Evolutionary conservation across 768 basidiomycete genomes (phyloP), one percentile per base, ranked within the genome.

Genomic region (Cystofilobasidium capitatum): DNA sequence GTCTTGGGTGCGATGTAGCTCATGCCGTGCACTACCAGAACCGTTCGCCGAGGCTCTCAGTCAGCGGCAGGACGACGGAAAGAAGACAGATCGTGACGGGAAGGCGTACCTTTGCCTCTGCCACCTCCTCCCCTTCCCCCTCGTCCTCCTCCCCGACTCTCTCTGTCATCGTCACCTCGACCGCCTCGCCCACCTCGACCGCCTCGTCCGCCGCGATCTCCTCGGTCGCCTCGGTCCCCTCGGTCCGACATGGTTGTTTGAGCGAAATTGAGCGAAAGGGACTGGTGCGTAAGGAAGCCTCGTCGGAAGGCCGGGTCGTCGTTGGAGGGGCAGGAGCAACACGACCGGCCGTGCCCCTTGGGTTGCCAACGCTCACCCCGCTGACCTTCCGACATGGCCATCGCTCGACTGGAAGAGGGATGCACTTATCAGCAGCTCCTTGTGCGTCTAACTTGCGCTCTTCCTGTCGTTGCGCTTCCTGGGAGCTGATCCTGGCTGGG

Each of bases 21-120:
- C 42, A 69, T 37, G 22, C 62, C 62, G 26, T 55, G 39, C 35
- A 66, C 44, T n/a, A n/a, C n/a, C n/a, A n/a, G n/a, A n/a, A n/a
- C n/a, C n/a, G n/a, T n/a, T n/a, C n/a, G n/a, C n/a, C n/a, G n/a
- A n/a, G n/a, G n/a, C n/a, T n/a, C n/a, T n/a, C n/a, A n/a, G n/a
- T n/a, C n/a, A n/a, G n/a, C n/a, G n/a, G n/a, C n/a, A n/a, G n/a
- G n/a, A n/a, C n/a, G n/a, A n/a, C n/a, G n/a, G n/a, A n/a, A n/a
- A n/a, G n/a, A n/a, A n/a, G n/a, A n/a, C n/a, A n/a, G n/a, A n/a
- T n/a, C n/a, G n/a, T n/a, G n/a, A n/a, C n/a, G n/a, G n/a, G n/a
- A n/a, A n/a, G n/a, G n/a, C n/a, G n/a, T n/a, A n/a, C n/a, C n/a
- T 29, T 24, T 22, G 42, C 42, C 57, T n/a, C 42, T 57, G 17